These are phyloP conservation scores for Aspergillus brasiliensis DNA, from an alignment of 2,329 filamentous ascomycete species.

Conservation along the genomic window DNA sequence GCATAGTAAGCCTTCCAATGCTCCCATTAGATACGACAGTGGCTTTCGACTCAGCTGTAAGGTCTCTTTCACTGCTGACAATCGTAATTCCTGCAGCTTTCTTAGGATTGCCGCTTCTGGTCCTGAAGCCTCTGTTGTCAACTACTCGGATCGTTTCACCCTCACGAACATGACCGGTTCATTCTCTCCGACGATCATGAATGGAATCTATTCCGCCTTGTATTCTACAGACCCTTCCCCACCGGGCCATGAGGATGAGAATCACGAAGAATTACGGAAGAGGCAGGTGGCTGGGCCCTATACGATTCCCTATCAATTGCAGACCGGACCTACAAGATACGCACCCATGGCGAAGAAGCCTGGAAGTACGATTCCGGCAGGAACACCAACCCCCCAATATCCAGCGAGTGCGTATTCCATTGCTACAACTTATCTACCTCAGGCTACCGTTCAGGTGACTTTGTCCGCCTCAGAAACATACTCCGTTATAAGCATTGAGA, in stretches of 20 bases:
- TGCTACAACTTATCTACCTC: conserved; percentile 54
- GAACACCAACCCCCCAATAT: conserved; percentile 49
- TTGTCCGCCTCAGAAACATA: conserved; percentile 54
- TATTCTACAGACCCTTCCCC: background rate
- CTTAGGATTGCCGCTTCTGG: conserved; percentile 60
- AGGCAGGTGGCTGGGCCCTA: conserved; percentile 32
- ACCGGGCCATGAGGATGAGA: conserved; percentile 2
- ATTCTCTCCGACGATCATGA: conserved; percentile 46
- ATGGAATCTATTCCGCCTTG: conserved; percentile 39
- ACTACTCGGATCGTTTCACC: conserved; percentile 66
- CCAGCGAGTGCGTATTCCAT: conserved; percentile 59
- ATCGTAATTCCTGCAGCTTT: conserved; percentile 47
- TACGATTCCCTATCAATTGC: conserved; percentile 56
- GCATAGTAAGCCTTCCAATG: conserved; percentile 54
- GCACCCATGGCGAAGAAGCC: conserved; percentile 64
- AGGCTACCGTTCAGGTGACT: conserved; percentile 53
- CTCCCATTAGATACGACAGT: background rate
- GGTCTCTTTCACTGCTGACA: background rate
- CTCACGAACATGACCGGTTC: conserved; percentile 64
- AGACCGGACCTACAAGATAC: conserved; percentile 59
- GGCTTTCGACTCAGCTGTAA: background rate
- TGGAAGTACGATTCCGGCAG: conserved; percentile 60
- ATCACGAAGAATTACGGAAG: conserved; percentile 31
- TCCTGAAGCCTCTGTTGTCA: conserved; percentile 57
- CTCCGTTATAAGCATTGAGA: conserved; percentile 55